These are phyloP conservation scores for Aspergillus fumigatus DNA, from an alignment of 2,329 filamentous ascomycete genomes.

Conservation along the genomic window DNA sequence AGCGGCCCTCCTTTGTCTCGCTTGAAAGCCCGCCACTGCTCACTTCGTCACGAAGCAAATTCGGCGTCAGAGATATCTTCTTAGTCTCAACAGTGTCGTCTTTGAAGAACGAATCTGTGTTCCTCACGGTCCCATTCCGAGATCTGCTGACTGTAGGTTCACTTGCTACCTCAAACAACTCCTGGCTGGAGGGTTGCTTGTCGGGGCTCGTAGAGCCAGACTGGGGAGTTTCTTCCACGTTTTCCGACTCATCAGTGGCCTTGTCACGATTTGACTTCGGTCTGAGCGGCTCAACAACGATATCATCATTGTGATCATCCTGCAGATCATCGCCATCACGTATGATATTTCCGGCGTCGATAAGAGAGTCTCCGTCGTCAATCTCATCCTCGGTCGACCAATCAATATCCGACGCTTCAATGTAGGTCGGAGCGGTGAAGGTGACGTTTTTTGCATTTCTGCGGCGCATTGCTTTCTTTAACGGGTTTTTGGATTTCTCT, in stretches of 20 bases:
- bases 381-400: constrained; percentile 77
- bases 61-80: constrained; percentile 94
- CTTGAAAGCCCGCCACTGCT: constrained; percentile 21
- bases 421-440: constrained; percentile 79
- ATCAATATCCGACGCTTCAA: constrained; percentile 81
- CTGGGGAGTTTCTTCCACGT: constrained; percentile 20
- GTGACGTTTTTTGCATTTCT: constrained; percentile 82
- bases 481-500: constrained; percentile 75
- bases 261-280: constrained; percentile 39
- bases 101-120: constrained; percentile 96
- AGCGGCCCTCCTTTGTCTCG: constrained; percentile 47
- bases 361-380: constrained; percentile 44
- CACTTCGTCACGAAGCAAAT: constrained; percentile 77
- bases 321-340: constrained; percentile 30
- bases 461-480: constrained; percentile 78
- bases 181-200: constrained; percentile 57
- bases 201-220: constrained; percentile 32
- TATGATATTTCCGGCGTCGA: constrained; percentile 44
- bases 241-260: constrained; percentile 21
- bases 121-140: constrained; percentile 79
- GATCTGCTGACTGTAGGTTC: constrained; percentile 50
- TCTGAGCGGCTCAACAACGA: constrained; percentile 43
- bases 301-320: constrained; percentile 33
- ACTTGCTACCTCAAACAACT: constrained; percentile 53
- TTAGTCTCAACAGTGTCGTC: constrained; percentile 93